Conservation (phyloP, 768 basidiomycete genomes). For the Naganishia friedmannii region DNA sequence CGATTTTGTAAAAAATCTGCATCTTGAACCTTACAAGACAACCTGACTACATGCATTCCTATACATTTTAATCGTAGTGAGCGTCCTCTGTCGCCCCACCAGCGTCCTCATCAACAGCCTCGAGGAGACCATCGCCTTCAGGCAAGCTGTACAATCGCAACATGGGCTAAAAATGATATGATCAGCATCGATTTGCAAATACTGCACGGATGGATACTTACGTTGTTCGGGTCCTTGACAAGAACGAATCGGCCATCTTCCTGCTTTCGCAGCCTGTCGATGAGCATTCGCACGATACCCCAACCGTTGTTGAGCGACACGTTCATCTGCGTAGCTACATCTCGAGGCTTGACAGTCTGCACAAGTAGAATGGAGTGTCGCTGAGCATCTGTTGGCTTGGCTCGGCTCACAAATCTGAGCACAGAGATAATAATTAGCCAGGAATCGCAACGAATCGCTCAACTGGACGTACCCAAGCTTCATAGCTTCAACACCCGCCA, state of each 20-base stretch:
- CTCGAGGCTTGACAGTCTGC: slow-evolving; percentile 86
- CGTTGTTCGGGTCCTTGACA: slow-evolving; percentile 97
- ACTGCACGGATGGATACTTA: slow-evolving; percentile 52
- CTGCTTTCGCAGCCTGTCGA: slow-evolving; percentile 92
- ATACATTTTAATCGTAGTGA: slow-evolving; percentile 34
- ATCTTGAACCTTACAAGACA: background rate
- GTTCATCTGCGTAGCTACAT: slow-evolving; percentile 92
- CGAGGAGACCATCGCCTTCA: slow-evolving; percentile 56
- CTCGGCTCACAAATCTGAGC: slow-evolving; percentile 86
- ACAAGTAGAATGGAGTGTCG: slow-evolving; percentile 94
- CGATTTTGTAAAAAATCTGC: background rate
- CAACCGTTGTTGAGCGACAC: slow-evolving; percentile 93
- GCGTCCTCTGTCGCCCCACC: slow-evolving; percentile 39
- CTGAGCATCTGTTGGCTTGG: slow-evolving; percentile 86
- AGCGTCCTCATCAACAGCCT: slow-evolving; percentile 54
- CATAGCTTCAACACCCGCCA: slow-evolving; percentile 92
- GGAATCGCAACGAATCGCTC: background rate
- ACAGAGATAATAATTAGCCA: background rate
- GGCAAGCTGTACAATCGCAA: slow-evolving; percentile 22
- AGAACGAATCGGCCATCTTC: slow-evolving; percentile 97
- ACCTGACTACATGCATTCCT: background rate
- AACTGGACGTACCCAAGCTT: slow-evolving; percentile 81
- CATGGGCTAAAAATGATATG: background rate
- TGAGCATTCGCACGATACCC: slow-evolving; percentile 95
- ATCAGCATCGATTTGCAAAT: background rate